phyloP scores from a whole-genome alignment of 257 asterid genomes.

The Nicotiana sylvestris region DNA sequence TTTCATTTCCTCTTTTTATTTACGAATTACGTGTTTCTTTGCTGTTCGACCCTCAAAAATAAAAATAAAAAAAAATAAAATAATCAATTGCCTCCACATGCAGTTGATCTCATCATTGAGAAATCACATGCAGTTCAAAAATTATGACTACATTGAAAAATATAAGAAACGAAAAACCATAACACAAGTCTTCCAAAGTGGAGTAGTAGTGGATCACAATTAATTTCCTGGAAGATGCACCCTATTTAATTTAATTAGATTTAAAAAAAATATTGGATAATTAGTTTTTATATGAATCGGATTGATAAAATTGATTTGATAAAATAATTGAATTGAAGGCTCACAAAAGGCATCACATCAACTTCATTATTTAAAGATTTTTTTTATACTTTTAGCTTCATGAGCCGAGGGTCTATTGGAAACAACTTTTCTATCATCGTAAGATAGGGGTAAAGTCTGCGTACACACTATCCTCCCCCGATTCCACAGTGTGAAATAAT shows the following conservation, averaged over 20 bases:
- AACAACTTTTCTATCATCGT: no score
- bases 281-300: not conserved
- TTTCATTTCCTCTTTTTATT: not conserved
- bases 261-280: no score
- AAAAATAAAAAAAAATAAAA: not conserved
- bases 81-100: conserved; percentile 27
- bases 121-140: conserved; percentile 27
- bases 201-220: not conserved
- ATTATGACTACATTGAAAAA: not conserved
- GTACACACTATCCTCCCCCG: no score
- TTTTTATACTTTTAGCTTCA: not conserved
- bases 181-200: not conserved
- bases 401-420: no score
- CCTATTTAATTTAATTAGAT: no score
- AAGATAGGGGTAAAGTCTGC: no score
- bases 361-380: not conserved
- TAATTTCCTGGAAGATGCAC: no score
- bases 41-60: not conserved
- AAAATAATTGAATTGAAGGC: not conserved
- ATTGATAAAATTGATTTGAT: not conserved
- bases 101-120: conserved; percentile 23
- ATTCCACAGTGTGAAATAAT: no score
- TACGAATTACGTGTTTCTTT: not conserved
- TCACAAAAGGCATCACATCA: not conserved
- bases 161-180: not conserved